Percentiles rank a stretch among this genome's conserved stretches.
Conservation (phyloP, 768 basidiomycete genomes). For the Coprinopsis sp. region DNA sequence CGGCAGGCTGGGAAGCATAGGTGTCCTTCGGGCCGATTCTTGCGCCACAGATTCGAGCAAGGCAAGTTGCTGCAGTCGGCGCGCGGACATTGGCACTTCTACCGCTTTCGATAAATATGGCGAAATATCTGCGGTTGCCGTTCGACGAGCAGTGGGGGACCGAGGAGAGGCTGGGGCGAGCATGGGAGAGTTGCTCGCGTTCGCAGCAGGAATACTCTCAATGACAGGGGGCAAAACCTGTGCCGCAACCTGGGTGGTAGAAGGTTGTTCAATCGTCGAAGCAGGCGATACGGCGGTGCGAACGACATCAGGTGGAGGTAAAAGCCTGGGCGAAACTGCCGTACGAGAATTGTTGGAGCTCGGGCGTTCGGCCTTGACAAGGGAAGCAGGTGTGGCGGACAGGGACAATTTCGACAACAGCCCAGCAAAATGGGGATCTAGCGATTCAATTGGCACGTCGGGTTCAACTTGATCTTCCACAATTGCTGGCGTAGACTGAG, state of each 20-base stretch:
- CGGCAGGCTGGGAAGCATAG: conserved; percentile 18
- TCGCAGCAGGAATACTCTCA: conserved; percentile 9
- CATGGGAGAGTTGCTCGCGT: conserved; percentile 10
- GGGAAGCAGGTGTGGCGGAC: conserved; percentile 36
- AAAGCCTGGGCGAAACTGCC: too few species aligned
- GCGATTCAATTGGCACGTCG: conserved; percentile 26
- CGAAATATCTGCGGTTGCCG: conserved; percentile 61
- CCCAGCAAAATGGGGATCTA: conserved; percentile 68
- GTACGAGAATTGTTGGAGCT: too few species aligned
- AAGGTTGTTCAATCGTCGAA: too few species aligned
- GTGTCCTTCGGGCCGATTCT: conserved; percentile 64
- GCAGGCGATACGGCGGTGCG: too few species aligned
- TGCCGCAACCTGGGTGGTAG: too few species aligned
- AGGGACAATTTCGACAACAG: conserved; percentile 58
- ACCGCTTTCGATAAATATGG: conserved; percentile 57
- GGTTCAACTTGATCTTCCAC: conserved; percentile 25
- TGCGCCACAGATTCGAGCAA: conserved; percentile 68
- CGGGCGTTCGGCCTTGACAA: too few species aligned
- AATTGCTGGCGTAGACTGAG: conserved; percentile 33
- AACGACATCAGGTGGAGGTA: too few species aligned
- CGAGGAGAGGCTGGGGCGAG: conserved; percentile 16
- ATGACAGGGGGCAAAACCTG: too few species aligned
- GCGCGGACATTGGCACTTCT: conserved; percentile 54
- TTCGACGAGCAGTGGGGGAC: conserved; percentile 31
- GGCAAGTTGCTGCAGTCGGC: conserved; percentile 64